Evolutionary conservation across 2,329 filamentous ascomycete genomes (phyloP).

Genomic region (Torrubiella hemipterigena): DNA sequence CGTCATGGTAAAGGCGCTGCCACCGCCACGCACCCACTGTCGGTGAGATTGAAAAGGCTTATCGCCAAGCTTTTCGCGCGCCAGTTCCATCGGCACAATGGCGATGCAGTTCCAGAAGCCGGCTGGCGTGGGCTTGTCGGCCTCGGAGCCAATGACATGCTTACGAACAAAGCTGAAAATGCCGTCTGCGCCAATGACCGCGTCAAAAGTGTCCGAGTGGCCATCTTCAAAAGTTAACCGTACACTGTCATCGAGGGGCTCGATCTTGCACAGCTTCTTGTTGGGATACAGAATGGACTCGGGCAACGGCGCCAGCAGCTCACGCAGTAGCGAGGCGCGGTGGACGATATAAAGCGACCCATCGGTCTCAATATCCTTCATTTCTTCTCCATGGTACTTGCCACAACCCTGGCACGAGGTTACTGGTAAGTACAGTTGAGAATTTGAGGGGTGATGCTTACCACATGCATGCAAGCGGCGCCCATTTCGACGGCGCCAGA

Average conservation of each 20-base stretch:
- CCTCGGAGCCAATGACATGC: conserved; percentile 6
- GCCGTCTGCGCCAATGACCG: conserved; percentile 12
- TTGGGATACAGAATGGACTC: conserved; percentile 4
- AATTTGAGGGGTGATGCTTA: too few relatives aligned
- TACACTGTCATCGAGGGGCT: not conserved
- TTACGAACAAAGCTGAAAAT: conserved; percentile 10
- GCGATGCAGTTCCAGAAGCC: conserved; percentile 3
- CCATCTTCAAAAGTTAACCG: conserved; percentile 10
- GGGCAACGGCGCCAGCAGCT: conserved; percentile 9
- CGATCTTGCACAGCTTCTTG: conserved; percentile 8
- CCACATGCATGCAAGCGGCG: too few relatives aligned
- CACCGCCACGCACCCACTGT: not conserved
- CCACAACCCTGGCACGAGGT: conserved; percentile 1
- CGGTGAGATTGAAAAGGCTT: not conserved
- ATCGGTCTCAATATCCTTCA: not conserved
- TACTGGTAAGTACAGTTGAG: too few relatives aligned
- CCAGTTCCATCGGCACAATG: conserved; percentile 2
- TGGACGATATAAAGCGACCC: conserved; percentile 9
- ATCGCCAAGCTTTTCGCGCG: conserved; percentile 1
- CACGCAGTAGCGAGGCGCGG: conserved; percentile 10
- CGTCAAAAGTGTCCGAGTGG: conserved; percentile 6
- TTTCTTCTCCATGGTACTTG: not conserved
- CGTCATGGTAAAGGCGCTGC: not conserved
- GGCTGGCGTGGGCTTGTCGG: not conserved
- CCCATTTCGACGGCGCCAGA: too few relatives aligned